These are phyloP conservation scores for Podaxis rugospora DNA, from an alignment of 768 basidiomycete genomes.

Conservation along the genomic window DNA sequence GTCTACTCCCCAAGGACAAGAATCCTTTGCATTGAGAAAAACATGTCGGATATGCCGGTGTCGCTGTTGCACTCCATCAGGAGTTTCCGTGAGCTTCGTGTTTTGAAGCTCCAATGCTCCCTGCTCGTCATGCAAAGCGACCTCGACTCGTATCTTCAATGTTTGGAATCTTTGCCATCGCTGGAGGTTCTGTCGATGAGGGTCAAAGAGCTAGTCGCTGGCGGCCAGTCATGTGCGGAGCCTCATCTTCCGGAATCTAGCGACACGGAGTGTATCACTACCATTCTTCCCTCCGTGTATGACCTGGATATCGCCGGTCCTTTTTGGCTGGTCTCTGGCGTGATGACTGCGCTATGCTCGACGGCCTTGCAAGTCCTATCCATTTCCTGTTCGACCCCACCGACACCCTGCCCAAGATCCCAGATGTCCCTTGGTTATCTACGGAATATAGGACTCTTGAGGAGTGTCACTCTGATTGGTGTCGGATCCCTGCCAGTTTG, in stretches of 20 bases:
- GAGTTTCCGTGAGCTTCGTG: not conserved
- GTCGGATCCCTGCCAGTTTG: not conserved
- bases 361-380: not conserved
- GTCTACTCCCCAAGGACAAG: not conserved
- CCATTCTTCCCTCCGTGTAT: not conserved
- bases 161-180: not conserved
- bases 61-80: not conserved
- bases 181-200: not conserved
- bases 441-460: not conserved
- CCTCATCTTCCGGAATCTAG: not conserved
- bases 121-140: not conserved
- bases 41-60: not conserved
- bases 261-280: not conserved
- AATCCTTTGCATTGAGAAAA: not conserved
- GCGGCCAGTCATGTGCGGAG: not conserved
- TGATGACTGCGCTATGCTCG: too few relatives aligned
- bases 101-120: not conserved
- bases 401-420: not conserved
- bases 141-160: not conserved
- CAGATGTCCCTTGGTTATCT: not conserved
- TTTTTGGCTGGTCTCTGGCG: not conserved
- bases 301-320: not conserved
- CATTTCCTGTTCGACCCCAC: not conserved
- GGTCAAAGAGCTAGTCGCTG: not conserved
- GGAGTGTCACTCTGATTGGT: not conserved